phyloP scores from a whole-genome alignment of 148 eudicot species.

The Dysphania ambrosioides region DNA sequence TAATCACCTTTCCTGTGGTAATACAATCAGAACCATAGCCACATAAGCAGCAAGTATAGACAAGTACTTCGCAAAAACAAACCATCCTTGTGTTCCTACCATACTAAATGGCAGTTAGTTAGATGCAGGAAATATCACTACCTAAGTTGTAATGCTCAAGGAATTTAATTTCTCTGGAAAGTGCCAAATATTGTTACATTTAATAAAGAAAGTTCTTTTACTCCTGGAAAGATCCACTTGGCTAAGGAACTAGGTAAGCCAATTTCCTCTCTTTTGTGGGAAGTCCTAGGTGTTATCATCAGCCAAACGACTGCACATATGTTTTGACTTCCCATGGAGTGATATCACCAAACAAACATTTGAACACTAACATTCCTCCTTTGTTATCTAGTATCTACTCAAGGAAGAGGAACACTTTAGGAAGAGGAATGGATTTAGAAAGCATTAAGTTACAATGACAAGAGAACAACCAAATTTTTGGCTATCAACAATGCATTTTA shows the following conservation, averaged over 20 bases:
- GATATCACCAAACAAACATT: neutral
- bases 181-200: neutral
- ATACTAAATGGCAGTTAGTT: too few relatives aligned
- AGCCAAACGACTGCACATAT: neutral
- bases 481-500: neutral
- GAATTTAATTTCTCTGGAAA: neutral
- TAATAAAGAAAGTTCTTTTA: neutral
- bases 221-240: too few relatives aligned
- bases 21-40: neutral
- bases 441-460: too few relatives aligned
- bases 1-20: slow-evolving; percentile 89
- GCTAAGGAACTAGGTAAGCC: too few relatives aligned
- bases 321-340: neutral
- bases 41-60: neutral
- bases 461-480: neutral
- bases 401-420: too few relatives aligned
- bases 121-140: too few relatives aligned
- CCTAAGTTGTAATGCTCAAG: neutral
- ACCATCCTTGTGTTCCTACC: too few relatives aligned
- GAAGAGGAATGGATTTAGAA: neutral
- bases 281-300: neutral
- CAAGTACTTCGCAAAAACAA: neutral
- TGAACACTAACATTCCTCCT: neutral
- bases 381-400: too few relatives aligned
- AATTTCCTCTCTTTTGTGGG: neutral